Conservation (phyloP, 768 basidiomycete species). For the Phanerochaete carnosa region DNA sequence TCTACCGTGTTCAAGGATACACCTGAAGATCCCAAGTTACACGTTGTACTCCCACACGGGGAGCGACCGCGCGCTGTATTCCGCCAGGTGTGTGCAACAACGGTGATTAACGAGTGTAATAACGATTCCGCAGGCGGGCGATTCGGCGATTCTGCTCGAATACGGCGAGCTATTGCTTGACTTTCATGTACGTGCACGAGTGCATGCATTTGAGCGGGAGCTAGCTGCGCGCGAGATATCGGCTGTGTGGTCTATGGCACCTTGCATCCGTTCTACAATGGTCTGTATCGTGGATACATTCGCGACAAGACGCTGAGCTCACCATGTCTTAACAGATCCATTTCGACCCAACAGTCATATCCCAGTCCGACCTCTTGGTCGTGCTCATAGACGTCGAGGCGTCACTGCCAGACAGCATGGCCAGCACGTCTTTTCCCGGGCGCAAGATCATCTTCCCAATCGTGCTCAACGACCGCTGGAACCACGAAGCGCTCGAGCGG, state of each 20-base stretch:
- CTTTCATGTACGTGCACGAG: conserved; percentile 49
- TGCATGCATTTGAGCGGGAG: conserved; percentile 51
- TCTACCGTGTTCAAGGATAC: conserved; percentile 12
- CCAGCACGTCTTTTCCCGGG: conserved; percentile 43
- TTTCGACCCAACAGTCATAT: conserved; percentile 41
- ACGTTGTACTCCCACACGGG: conserved; percentile 18
- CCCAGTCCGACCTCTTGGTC: conserved; percentile 42
- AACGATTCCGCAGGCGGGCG: conserved; percentile 46
- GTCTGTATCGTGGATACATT: conserved; percentile 33
- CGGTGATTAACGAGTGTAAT: background rate
- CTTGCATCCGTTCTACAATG: conserved; percentile 58
- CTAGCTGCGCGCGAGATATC: conserved; percentile 29
- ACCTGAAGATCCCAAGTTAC: conserved; percentile 35
- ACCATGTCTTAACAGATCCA: conserved; percentile 34
- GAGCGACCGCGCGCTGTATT: conserved; percentile 38
- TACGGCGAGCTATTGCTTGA: conserved; percentile 55
- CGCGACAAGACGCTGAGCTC: background rate
- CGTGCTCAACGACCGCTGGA: conserved; percentile 58
- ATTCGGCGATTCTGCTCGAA: conserved; percentile 60
- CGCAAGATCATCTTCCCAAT: conserved; percentile 60
- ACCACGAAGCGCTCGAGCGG: conserved; percentile 47
- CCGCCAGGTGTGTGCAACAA: conserved; percentile 42
- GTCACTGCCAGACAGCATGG: conserved; percentile 37
- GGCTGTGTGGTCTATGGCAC: conserved; percentile 41
- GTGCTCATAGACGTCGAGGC: conserved; percentile 37